Conservation (phyloP, 805 yeast genomes). For the Kuraishia ogatae region DNA sequence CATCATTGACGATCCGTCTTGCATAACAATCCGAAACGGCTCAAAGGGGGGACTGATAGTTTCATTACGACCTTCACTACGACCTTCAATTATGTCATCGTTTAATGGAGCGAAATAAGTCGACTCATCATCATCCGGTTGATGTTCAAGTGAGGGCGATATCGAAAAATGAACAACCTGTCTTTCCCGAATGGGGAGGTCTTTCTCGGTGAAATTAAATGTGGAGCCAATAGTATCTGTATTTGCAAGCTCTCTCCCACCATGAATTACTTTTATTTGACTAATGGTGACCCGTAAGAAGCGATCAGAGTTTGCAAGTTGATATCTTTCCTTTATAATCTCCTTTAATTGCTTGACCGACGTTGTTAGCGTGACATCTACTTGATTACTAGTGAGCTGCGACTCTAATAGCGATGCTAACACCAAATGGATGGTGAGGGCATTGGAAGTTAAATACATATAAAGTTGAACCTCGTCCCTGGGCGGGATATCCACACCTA, state of each 20-base stretch:
- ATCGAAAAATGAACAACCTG: not conserved
- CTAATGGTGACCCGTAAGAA: too few species aligned
- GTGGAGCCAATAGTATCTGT: not conserved
- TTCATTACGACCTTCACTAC: too few species aligned
- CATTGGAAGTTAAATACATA: not conserved
- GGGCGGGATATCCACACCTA: not conserved
- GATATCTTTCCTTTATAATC: not conserved
- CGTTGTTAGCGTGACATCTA: not conserved
- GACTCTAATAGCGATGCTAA: not conserved
- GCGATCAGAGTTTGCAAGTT: too few species aligned
- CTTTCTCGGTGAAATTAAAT: not conserved
- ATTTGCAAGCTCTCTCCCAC: not conserved
- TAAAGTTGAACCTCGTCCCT: not conserved
- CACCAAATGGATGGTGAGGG: not conserved
- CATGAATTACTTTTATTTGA: not conserved
- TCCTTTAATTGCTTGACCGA: not conserved
- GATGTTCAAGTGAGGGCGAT: not conserved
- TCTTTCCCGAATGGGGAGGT: not conserved
- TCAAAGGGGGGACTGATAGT: not conserved
- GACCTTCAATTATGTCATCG: not conserved
- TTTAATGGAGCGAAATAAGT: not conserved
- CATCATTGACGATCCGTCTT: slow-evolving; percentile 5
- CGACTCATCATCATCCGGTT: not conserved
- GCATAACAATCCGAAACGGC: slow-evolving; percentile 1
- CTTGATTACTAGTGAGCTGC: not conserved